A percentile compares a stretch with the other conserved stretches of the same genome.
Conservation (phyloP, 768 basidiomycete genomes). For the Plicaturopsis crispa region DNA sequence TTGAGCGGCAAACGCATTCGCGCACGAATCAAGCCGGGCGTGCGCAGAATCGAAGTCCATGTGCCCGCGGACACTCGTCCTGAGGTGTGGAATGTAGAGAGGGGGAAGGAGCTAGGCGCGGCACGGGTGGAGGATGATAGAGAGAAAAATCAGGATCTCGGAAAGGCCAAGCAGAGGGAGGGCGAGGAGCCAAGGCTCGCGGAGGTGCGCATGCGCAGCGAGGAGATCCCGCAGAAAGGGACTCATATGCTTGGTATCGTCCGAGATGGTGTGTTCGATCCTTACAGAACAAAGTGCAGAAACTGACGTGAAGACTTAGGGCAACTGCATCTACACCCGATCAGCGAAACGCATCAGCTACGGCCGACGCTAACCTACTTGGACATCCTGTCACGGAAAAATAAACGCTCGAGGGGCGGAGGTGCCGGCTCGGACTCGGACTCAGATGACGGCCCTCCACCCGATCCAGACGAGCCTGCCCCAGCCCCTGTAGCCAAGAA, state of each 20-base stretch:
- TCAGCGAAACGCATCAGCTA: slow-evolving; percentile 73
- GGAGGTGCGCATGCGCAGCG: slow-evolving; percentile 68
- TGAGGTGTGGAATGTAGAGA: slow-evolving; percentile 77
- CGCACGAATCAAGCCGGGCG: slow-evolving; percentile 61
- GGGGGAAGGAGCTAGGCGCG: slow-evolving; percentile 54
- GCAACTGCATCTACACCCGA: slow-evolving; percentile 69
- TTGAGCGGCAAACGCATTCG: slow-evolving; percentile 69
- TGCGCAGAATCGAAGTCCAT: slow-evolving; percentile 65
- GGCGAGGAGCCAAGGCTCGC: slow-evolving; percentile 56
- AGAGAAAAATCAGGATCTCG: slow-evolving; percentile 63
- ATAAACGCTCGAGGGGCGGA: slow-evolving; percentile 33
- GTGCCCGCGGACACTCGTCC: slow-evolving; percentile 74
- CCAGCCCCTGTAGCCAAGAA: slow-evolving; percentile 41
- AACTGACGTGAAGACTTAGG: slow-evolving; percentile 29
- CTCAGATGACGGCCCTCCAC: slow-evolving; percentile 72
- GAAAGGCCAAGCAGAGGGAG: slow-evolving; percentile 31
- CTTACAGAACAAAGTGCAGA: slow-evolving; percentile 6
- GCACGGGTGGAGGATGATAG: slow-evolving; percentile 69
- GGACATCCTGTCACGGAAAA: slow-evolving; percentile 63
- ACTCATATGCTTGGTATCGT: slow-evolving; percentile 73
- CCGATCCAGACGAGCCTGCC: slow-evolving; percentile 66
- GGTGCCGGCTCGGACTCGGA: slow-evolving; percentile 57
- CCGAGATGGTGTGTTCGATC: slow-evolving; percentile 48
- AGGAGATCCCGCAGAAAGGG: slow-evolving; percentile 58
- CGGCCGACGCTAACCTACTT: slow-evolving; percentile 79